Percentiles rank a stretch among this genome's conserved stretches.
Conservation (phyloP, 2,329 filamentous ascomycete genomes). For the Plenodomus biglobosus region DNA sequence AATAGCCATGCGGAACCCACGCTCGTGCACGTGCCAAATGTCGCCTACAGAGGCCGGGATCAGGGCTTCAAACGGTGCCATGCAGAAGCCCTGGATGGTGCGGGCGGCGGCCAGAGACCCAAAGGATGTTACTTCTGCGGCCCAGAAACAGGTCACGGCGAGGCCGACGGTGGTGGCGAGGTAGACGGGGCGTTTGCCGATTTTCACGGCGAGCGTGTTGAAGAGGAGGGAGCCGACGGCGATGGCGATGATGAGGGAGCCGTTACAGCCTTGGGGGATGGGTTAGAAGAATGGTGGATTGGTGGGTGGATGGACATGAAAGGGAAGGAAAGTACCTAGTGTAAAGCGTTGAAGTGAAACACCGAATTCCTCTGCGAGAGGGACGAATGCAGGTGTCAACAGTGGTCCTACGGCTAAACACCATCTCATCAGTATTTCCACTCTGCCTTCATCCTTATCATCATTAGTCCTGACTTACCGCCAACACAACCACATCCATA, state of each 20-base stretch:
- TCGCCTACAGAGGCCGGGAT: constrained; percentile 28
- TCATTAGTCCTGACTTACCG: constrained; percentile 10
- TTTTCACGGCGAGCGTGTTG: constrained; percentile 26
- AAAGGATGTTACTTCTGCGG: constrained; percentile 24
- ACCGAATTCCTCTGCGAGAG: constrained; percentile 18
- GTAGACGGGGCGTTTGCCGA: constrained; percentile 26
- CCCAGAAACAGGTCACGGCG: constrained; percentile 26
- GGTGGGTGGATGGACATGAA: too few species aligned
- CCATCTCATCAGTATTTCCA: not conserved
- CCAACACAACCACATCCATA: constrained; percentile 29
- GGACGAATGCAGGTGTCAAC: constrained; percentile 27
- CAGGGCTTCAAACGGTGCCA: constrained; percentile 30
- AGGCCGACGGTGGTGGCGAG: constrained; percentile 23
- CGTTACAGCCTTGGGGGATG: constrained; percentile 18
- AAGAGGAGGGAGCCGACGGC: constrained; percentile 21
- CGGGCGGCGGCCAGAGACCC: constrained; percentile 22
- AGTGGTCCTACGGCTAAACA: constrained; percentile 25
- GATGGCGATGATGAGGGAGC: constrained; percentile 24
- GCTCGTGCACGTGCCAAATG: constrained; percentile 29
- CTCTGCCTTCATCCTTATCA: not conserved
- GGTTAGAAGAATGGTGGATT: not conserved
- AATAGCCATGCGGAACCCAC: constrained; percentile 26
- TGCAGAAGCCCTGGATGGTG: constrained; percentile 25
- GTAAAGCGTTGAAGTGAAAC: constrained; percentile 24
- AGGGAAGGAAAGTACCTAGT: constrained; percentile 3